Evolutionary conservation across 768 basidiomycete species (phyloP), one percentile per base, ranked within the genome.

Genomic region (Gymnopilus junonius): DNA sequence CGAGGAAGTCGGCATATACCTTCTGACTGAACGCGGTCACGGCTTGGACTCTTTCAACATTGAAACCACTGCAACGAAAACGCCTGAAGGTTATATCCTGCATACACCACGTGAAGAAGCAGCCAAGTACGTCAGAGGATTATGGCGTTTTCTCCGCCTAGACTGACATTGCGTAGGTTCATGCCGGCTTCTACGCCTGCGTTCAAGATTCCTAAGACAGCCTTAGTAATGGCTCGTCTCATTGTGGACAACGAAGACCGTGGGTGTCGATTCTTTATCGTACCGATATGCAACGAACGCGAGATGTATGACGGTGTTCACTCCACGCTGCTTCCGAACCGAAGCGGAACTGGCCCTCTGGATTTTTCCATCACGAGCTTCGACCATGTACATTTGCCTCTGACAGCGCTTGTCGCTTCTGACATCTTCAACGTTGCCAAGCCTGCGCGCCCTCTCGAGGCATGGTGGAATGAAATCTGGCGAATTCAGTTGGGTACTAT

Each of bases 21-120:
- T 85, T 48, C 72, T 86, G 43, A 81, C 83, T 0, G 86, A 87
- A 73, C 79, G 83, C 8, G 86, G 84, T 1, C 87, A 88, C 61
- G 87, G 85, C 14, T 71, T 87, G n/a, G 86, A 87, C 48, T 82
- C 85, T 1, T 82, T 84, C 66, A 85, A 88, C 66, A 80, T 87
- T 10, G 86, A 88, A 70, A 88, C 87, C 7, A 88, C 85, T 14
- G 87, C 85, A 11, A 85, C 82, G 0, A 79, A 78, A 60, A 83
- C 80, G 1, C 54, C 73, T 2, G 74, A 81, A 61, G 86, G 86
- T 2, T 87, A 83, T 62, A 76, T 85, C 43, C 79, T 88, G 35
- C 74, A 87, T 63, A 85, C 86, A 0, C 85, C 85, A 37, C 74
- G 82, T 37, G 82, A 85, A 65, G 84, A 86, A 71, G 86, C 86